A percentile compares a stretch with the other conserved stretches of the same genome.
Conservation (phyloP, 108 stramenopile species). For the Stephanodiscus triporus region DNA sequence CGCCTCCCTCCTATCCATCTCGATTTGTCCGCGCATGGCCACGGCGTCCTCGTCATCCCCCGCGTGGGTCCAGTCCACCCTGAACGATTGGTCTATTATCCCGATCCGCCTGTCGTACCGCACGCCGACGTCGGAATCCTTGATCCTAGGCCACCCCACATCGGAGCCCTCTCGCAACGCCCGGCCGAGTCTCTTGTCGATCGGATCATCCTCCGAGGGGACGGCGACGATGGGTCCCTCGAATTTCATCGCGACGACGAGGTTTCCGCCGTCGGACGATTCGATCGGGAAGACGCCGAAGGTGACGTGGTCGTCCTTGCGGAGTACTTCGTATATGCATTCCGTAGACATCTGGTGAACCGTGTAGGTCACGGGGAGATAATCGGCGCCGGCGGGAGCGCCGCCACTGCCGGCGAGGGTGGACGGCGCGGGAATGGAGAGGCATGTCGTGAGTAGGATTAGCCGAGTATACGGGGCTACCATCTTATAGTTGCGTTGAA, state of each 20-base stretch:
- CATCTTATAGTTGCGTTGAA: too few relatives aligned
- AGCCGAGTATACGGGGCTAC: not conserved
- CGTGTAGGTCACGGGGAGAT: slow-evolving; percentile 1
- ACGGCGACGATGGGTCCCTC: slow-evolving; percentile 38
- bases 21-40: not conserved
- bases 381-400: not conserved
- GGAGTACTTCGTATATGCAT: slow-evolving; percentile 40
- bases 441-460: not conserved
- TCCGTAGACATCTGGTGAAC: slow-evolving; percentile 35
- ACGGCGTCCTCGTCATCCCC: slow-evolving; percentile 38
- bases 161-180: slow-evolving; percentile 3
- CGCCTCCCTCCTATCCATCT: slow-evolving; percentile 6
- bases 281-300: slow-evolving; percentile 40
- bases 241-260: slow-evolving; percentile 2
- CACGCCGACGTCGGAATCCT: slow-evolving; percentile 9
- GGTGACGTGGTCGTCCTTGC: slow-evolving; percentile 30
- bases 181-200: too few relatives aligned
- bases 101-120: slow-evolving; percentile 9
- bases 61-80: slow-evolving; percentile 44
- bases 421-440: not conserved
- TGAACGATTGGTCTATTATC: slow-evolving; percentile 11
- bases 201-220: slow-evolving; percentile 24
- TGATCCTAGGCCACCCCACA: slow-evolving; percentile 4
- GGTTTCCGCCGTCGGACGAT: slow-evolving; percentile 16
- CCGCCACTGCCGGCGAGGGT: not conserved